Evolutionary conservation across 768 basidiomycete genomes (phyloP).

Genomic region (Tulasnella sp.): DNA sequence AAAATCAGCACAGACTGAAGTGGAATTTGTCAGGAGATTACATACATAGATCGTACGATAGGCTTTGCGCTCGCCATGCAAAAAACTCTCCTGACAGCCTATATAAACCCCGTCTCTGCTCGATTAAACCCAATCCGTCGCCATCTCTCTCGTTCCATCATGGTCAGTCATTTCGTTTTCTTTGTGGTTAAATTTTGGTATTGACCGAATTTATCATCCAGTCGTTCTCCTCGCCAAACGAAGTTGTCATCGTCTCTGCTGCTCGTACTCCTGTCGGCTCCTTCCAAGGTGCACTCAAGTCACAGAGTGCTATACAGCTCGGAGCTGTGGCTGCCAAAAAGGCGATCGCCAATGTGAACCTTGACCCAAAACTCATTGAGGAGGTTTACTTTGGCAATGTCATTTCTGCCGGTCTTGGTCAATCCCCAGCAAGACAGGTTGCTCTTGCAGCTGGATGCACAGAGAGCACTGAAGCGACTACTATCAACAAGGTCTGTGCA

Average conservation of each 20-base stretch:
- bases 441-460: conserved; percentile 81
- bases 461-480: conserved; percentile 84
- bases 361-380: conserved; percentile 74
- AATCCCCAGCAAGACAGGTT: conserved; percentile 96
- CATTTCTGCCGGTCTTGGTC: conserved; percentile 92
- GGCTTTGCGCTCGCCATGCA: too few species aligned
- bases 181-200: neutral
- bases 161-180: conserved; percentile 16
- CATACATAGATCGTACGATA: too few species aligned
- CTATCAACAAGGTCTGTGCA: conserved; percentile 99
- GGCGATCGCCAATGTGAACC: conserved; percentile 65
- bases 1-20: conserved; percentile 3
- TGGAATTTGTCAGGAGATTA: too few species aligned
- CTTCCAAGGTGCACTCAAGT: conserved; percentile 79
- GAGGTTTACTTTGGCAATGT: conserved; percentile 98
- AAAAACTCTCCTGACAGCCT: neutral
- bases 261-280: conserved; percentile 90
- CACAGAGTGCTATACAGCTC: conserved; percentile 81
- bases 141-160: conserved; percentile 17
- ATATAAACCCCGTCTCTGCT: conserved; percentile 11
- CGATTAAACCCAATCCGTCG: conserved; percentile 6
- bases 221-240: conserved; percentile 38
- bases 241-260: conserved; percentile 89
- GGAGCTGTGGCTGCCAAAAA: conserved; percentile 81
- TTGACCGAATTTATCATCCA: neutral